Base-by-base conservation (phyloP, 129 eudicot genomes). In the Pittosporum tobira region DNA sequence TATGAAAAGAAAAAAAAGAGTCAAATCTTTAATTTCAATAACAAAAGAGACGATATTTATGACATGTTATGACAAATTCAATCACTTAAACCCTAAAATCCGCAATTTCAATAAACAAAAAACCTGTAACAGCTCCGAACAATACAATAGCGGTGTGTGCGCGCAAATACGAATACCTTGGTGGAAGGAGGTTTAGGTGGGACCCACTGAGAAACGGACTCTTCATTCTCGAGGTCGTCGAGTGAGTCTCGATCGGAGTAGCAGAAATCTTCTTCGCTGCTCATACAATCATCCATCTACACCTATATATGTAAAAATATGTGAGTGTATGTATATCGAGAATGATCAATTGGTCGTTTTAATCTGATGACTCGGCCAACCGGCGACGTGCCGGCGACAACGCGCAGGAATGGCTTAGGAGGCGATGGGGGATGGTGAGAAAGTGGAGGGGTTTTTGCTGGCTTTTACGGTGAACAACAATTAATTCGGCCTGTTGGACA, bases 191-290 rank as follows among this genome's bases (percentile, higher is more conserved):
- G 43, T 71, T 76, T 79, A 20, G 74, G 58, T 3, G 75, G 72
- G 63, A 55, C 68, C 77, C 81, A 74, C 49, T 51, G 77, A 49
- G 75, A 44, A 61, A 72, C 79, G 28, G 78, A 63, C 37, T 79
- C 96, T 4, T 78, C 81, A 27, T 78, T 73, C 13, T 78, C 79
- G 24, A 65, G 48, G 46, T 65, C 87, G 50, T 67, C 75, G 22
- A 77, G 63, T 51, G 85, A 84, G 4, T 81, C 88, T 23, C 59
- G 67, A 71, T 75, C 83, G 34, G 76, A 73, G 59, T 71, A 63
- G 58, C 47, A 81, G 69, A 70, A 63, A 34, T 85, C 89, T 26
- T 77, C 79, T 3, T 78, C 90, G 48, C 86, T 71, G 47, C 82
- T 83, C 72, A 62, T 60, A 48, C 64, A 79, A 75, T 82, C 93